Percentiles rank a stretch among this genome's conserved stretches.
phyloP scores from a whole-genome alignment of 2,329 filamentous ascomycete genomes.

The Trichoderma cornu-damae region DNA sequence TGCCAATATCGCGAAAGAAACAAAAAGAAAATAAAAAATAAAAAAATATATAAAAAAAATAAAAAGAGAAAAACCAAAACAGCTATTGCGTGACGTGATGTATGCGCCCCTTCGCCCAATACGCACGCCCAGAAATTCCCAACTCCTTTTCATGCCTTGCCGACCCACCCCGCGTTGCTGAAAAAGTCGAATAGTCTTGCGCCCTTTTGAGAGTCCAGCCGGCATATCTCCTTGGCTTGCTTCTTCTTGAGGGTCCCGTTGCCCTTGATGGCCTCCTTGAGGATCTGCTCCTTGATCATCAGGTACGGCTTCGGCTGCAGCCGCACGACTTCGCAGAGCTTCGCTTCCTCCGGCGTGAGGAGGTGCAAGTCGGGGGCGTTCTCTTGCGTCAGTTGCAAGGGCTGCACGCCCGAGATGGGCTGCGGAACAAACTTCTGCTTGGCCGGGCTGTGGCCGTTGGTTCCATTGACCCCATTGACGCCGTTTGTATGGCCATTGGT shows the following conservation, averaged over 20 bases:
- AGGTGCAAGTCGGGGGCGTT: conserved; percentile 79
- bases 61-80: too few species aligned
- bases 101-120: too few species aligned
- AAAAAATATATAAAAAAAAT: neutral
- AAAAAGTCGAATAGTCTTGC: conserved; percentile 91
- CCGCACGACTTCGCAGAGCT: conserved; percentile 77
- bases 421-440: conserved; percentile 51
- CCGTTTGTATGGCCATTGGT: conserved; percentile 42
- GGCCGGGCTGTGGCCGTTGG: conserved; percentile 34
- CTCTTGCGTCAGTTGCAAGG: conserved; percentile 66
- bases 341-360: conserved; percentile 74
- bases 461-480: conserved; percentile 34
- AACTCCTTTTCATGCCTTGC: conserved; percentile 59
- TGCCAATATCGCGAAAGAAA: too few species aligned
- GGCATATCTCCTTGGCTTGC: conserved; percentile 78
- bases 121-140: neutral
- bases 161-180: conserved; percentile 86
- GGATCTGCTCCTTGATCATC: conserved; percentile 87
- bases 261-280: conserved; percentile 84
- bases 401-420: conserved; percentile 56
- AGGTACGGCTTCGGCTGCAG: conserved; percentile 92
- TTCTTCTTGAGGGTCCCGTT: conserved; percentile 92
- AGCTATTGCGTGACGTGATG: too few species aligned
- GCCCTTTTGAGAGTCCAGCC: conserved; percentile 79
- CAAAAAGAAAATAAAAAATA: neutral